Evolutionary conservation across 352 stramenopile species (phyloP).

Genomic region (Elongisporangium prolatum): DNA sequence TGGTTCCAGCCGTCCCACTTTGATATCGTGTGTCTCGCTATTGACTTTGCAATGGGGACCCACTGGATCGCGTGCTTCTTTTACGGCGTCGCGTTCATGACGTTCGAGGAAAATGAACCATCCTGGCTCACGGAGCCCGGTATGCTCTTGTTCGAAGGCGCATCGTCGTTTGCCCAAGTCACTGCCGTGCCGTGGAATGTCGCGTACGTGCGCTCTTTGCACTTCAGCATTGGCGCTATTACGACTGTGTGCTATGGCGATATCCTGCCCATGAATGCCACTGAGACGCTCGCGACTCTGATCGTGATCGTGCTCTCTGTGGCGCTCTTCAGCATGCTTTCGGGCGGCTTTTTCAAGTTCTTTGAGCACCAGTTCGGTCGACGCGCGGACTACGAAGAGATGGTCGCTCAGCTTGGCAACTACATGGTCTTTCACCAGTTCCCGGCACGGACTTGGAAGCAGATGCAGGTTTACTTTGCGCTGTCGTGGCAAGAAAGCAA

Average conservation of each 20-base stretch:
- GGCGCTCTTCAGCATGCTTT: constrained; percentile 35
- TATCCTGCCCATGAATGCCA: constrained; percentile 28
- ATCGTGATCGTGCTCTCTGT: constrained; percentile 38
- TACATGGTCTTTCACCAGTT: constrained; percentile 44
- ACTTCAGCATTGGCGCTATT: constrained; percentile 35
- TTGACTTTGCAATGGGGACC: constrained; percentile 44
- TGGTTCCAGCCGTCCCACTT: constrained; percentile 18
- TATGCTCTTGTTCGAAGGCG: constrained; percentile 25
- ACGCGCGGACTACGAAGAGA: constrained; percentile 41
- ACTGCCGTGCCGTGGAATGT: constrained; percentile 10
- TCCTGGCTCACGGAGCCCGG: constrained; percentile 16
- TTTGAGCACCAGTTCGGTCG: constrained; percentile 43
- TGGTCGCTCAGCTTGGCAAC: constrained; percentile 29
- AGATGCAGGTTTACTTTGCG: constrained; percentile 46
- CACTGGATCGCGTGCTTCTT: constrained; percentile 58
- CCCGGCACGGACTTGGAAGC: constrained; percentile 27
- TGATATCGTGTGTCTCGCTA: constrained; percentile 27
- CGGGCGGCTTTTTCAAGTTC: constrained; percentile 38
- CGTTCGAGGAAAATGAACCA: constrained; percentile 21
- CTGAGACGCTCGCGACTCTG: constrained; percentile 22
- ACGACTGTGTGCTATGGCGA: constrained; percentile 40
- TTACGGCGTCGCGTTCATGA: constrained; percentile 47
- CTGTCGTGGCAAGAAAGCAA: constrained; percentile 42
- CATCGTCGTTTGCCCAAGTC: constrained; percentile 12
- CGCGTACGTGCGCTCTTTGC: constrained; percentile 26